These are phyloP conservation scores for Hemileccinum impolitum DNA, from an alignment of 768 basidiomycete species.

Conservation along the genomic window DNA sequence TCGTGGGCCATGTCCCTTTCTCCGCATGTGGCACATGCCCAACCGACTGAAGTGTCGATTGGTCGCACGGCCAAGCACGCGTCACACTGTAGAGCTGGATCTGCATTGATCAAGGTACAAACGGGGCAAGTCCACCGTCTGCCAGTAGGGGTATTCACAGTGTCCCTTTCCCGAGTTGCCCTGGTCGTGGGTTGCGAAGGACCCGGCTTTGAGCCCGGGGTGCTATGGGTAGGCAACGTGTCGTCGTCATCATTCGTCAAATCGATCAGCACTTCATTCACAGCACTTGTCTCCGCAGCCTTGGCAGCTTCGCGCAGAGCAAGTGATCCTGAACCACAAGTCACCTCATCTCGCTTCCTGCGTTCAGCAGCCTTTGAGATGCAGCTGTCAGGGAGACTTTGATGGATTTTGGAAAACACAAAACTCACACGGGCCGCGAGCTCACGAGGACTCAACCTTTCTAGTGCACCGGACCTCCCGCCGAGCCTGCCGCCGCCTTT, in stretches of 20 bases:
- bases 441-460: constrained; percentile 60
- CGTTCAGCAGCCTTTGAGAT: constrained; percentile 77
- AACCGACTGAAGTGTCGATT: constrained; percentile 39
- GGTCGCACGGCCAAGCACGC: constrained; percentile 51
- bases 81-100: constrained; percentile 50
- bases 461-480: constrained; percentile 39
- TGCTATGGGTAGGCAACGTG: not conserved
- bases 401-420: constrained; percentile 35
- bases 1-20: constrained; percentile 58
- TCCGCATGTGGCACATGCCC: constrained; percentile 66
- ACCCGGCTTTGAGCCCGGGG: constrained; percentile 32
- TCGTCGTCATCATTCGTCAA: constrained; percentile 40
- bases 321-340: constrained; percentile 61
- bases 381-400: constrained; percentile 1
- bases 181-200: constrained; percentile 5
- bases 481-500: constrained; percentile 61
- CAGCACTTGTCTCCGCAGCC: constrained; percentile 64
- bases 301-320: constrained; percentile 63
- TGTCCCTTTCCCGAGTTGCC: not conserved
- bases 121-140: constrained; percentile 48
- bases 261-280: constrained; percentile 53
- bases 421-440: constrained; percentile 51
- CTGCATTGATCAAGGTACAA: constrained; percentile 68
- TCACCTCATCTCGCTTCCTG: constrained; percentile 66
- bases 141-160: not conserved